Evolutionary conservation across 352 stramenopile genomes (phyloP), one percentile per base, ranked within the genome.

Genomic region (Phytophthora lateralis): DNA sequence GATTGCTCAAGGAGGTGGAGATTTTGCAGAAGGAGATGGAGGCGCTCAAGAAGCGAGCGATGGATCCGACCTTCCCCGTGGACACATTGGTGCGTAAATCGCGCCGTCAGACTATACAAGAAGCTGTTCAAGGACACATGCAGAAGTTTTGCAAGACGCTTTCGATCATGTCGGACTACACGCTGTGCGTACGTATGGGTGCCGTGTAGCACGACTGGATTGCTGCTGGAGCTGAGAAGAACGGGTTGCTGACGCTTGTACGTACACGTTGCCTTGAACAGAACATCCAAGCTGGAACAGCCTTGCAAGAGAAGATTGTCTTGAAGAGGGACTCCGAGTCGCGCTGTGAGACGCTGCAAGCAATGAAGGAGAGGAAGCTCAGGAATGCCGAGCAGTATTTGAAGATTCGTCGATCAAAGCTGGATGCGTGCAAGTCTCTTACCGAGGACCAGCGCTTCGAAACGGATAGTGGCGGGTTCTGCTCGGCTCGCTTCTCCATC

Each of bases 371-470:
- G 17, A 45, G 46, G 15, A 75, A 75, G n/a, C 20, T 80, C 18
- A 41, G 61, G 20, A 38, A 34, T 15, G 72, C 66, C 6, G 60
- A 69, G 34, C 58, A 62, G 11, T 81, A 79, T 49, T 63, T 81
- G 24, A 52, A 57, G 32, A 60, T 65, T 26, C 69, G 75, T 9
- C 37, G 65, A 2, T 44, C 49, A 6, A 27, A 63, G 0, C 42
- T 79, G 11, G 52, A 70, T 26, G 65, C 63, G 29, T 70, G 62
- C 34, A 71, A 68, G 24, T 26, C 60, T 3, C 46, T 78, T 11
- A 34, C 62, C 12, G 67, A 76, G 21, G 71, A 85, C 18, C 67
- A 73, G n/a, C 63, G 73, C 26, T 90, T 82, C 50, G 76, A 82
- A 57, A 75, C 60, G 6, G 37, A 64, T 0, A 51, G 15, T 0